Conservation (phyloP, 163 green algal genomes). For the Prototheca stagnorum region DNA sequence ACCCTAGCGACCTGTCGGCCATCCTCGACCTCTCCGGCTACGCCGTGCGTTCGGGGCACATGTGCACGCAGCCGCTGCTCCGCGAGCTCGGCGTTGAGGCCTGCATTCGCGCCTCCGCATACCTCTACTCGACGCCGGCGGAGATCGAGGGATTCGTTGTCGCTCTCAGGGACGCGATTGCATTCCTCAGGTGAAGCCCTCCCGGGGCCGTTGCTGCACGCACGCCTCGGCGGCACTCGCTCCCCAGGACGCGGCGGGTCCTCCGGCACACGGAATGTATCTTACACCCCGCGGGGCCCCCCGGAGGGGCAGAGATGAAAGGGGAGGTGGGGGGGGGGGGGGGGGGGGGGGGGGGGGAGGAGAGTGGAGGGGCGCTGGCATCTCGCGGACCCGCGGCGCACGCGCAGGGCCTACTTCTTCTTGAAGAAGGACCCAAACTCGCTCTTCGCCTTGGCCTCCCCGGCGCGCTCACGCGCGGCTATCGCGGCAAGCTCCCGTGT, state of each 20-base stretch:
- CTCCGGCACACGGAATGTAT: no score
- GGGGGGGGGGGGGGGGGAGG: no score
- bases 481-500: conserved; percentile 15
- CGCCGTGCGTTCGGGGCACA: conserved; percentile 82
- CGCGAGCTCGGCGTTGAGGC: conserved; percentile 58
- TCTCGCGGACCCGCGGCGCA: no score
- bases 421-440: conserved; percentile 22
- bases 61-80: conserved; percentile 92
- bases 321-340: no score
- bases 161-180: conserved; percentile 63
- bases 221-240: no score
- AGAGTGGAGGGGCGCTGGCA: no score
- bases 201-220: no score
- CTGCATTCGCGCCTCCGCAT: conserved; percentile 65
- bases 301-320: no score
- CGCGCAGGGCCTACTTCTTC: no score
- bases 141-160: conserved; percentile 82
- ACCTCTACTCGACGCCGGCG: conserved; percentile 85
- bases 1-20: conserved; percentile 85
- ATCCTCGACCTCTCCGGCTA: conserved; percentile 77
- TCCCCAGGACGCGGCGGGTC: no score
- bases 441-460: conserved; percentile 8
- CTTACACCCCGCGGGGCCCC: no score
- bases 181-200: conserved; percentile 55
- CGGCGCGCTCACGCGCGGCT: conserved; percentile 1